A percentile compares a stretch with the other conserved stretches of the same genome.
These are phyloP conservation scores for Polyplosphaeria fusca DNA, from an alignment of 495 filamentous ascomycete genomes.

Conservation along the genomic window DNA sequence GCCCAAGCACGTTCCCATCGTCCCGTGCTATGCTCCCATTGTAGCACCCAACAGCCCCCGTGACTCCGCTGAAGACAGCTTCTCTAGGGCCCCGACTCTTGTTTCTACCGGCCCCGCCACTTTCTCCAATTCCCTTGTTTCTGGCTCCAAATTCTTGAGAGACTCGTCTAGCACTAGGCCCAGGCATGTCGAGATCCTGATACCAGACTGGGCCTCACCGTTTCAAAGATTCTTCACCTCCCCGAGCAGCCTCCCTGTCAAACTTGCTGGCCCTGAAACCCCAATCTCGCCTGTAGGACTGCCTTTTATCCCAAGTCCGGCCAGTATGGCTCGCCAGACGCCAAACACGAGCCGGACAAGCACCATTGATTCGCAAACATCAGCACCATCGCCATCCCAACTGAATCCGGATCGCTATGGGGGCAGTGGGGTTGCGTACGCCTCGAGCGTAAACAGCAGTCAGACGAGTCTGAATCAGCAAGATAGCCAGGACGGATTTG, in stretches of 20 bases:
- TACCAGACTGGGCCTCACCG: conserved; percentile 41
- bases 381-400: conserved; percentile 45
- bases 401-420: conserved; percentile 33
- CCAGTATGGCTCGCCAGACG: conserved; percentile 41
- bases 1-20: conserved; percentile 45
- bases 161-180: conserved; percentile 27
- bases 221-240: conserved; percentile 30
- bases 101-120: conserved; percentile 28
- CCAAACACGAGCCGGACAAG: conserved; percentile 47
- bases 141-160: conserved; percentile 31
- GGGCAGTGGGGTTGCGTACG: conserved; percentile 25
- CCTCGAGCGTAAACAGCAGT: conserved; percentile 51
- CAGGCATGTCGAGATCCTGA: conserved; percentile 44
- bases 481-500: conserved; percentile 47
- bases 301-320: conserved; percentile 29
- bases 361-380: conserved; percentile 60
- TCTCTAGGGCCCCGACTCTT: conserved; percentile 22
- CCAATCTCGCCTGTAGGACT: conserved; percentile 8
- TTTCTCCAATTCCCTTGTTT: conserved; percentile 30
- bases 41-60: conserved; percentile 28
- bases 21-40: conserved; percentile 40
- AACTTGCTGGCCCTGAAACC: conserved; percentile 1
- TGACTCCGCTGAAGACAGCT: conserved; percentile 30
- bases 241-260: conserved; percentile 8
- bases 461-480: conserved; percentile 55